Conservation (phyloP, 371 early-diverging fungal species). For the Lichtheimia hyalospora region DNA sequence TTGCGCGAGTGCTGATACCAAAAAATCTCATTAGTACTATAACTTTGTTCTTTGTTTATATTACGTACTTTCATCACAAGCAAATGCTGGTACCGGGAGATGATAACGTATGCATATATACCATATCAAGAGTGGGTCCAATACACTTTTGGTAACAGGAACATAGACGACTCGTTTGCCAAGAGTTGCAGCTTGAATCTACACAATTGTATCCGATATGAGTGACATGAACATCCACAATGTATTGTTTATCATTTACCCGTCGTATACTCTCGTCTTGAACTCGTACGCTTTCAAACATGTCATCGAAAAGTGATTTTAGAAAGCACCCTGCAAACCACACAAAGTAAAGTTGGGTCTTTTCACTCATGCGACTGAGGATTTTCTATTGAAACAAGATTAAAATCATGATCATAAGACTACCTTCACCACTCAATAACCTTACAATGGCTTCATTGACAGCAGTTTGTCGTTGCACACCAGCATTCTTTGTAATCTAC, state of each 20-base stretch:
- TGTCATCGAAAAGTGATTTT: conserved; percentile 35
- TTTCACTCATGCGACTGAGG: conserved; percentile 49
- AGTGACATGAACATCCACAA: no score
- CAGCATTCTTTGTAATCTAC: conserved; percentile 46
- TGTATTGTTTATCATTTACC: conserved; percentile 14
- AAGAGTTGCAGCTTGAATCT: conserved; percentile 35
- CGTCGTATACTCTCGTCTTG: conserved; percentile 34
- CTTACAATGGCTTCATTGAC: conserved; percentile 46
- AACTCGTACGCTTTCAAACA: conserved; percentile 49
- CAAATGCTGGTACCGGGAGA: conserved; percentile 49
- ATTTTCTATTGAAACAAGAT: conserved; percentile 26
- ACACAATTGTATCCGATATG: not conserved
- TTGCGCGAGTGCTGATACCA: conserved; percentile 14
- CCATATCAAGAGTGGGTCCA: conserved; percentile 50
- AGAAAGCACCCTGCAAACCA: conserved; percentile 48
- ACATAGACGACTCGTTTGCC: conserved; percentile 51
- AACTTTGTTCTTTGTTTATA: not conserved
- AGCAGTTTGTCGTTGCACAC: conserved; percentile 48
- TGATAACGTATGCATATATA: conserved; percentile 48
- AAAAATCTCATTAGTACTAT: no score
- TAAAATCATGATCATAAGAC: no score
- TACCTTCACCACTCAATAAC: not conserved
- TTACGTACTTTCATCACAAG: conserved; percentile 42
- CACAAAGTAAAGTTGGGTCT: conserved; percentile 49
- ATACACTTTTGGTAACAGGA: conserved; percentile 38